Evolutionary conservation across 2,329 filamentous ascomycete species (phyloP), one percentile per base, ranked within the genome.

Genomic region (Coniella lustricola): DNA sequence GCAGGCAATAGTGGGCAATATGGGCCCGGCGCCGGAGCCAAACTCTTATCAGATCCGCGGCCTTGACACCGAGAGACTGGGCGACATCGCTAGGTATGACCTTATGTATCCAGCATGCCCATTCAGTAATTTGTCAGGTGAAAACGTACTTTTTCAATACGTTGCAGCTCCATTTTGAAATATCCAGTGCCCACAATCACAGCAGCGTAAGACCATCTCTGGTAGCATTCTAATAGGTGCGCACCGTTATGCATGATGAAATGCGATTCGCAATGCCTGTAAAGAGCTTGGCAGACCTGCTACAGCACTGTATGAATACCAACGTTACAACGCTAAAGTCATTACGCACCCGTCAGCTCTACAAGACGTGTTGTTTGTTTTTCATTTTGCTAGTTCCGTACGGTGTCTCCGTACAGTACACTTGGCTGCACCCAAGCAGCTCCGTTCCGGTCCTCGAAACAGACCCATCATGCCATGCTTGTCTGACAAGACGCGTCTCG

Each of bases 1-100:
- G n/a, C 38, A 36, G n/a, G 42, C 22, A 14, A 29, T 41, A 25
- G 37, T 18, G 10, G 20, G 14, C 22, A 14, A 21, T 16, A 29
- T 44, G 21, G 21, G 43, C 34, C 43, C 18, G 21, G 22, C 21
- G 20, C 36, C 25, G 25, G 44, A 32, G 18, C 21, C 17, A 31
- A 46, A 38, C 31, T 46, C 44, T 47, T 41, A 47, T 47, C 44
- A 47, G 44, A 47, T 47, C 29, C 36, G 36, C 25, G 3, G 9
- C n/a, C 4, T 18, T 41, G 22, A 31, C 16, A 25, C 37, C 37
- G 37, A 25, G 37, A 39, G 37, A 13, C 37, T 22, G 37, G 14
- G n/a, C n/a, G n/a, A n/a, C n/a, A n/a, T n/a, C n/a, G n/a, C n/a
- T n/a, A n/a, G n/a, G n/a, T n/a, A n/a, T n/a, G n/a, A n/a, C n/a